A percentile compares a stretch with the other conserved stretches of the same genome.
phyloP scores from a whole-genome alignment of 1,139 yeast species.

The Nakaseomyces kungkrabaensis region DNA sequence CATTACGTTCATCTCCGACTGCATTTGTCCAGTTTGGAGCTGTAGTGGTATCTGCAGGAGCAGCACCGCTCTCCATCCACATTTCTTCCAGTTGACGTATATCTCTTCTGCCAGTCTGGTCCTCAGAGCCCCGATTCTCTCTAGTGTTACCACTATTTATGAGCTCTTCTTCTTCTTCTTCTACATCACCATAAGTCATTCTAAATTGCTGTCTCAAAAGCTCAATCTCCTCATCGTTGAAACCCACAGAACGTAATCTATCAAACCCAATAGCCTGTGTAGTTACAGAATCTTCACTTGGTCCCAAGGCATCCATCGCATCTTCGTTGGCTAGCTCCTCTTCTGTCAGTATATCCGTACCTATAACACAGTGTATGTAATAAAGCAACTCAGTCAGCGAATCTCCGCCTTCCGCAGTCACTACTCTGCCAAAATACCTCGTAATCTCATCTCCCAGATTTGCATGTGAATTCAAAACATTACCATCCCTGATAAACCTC shows the following conservation, averaged over 20 bases:
- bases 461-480: slow-evolving; percentile 52
- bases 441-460: slow-evolving; percentile 36
- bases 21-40: slow-evolving; percentile 10
- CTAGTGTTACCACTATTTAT: slow-evolving; percentile 11
- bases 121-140: slow-evolving; percentile 1
- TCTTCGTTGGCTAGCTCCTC: slow-evolving; percentile 59
- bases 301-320: slow-evolving; percentile 39
- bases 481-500: slow-evolving; percentile 65
- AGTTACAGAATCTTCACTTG: slow-evolving; percentile 33
- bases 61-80: slow-evolving; percentile 80
- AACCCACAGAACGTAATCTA: slow-evolving; percentile 72
- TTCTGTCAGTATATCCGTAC: slow-evolving; percentile 46
- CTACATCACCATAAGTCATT: slow-evolving; percentile 47
- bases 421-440: slow-evolving; percentile 15
- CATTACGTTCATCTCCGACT: slow-evolving; percentile 11
- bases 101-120: slow-evolving; percentile 12
- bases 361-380: slow-evolving; percentile 74
- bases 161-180: slow-evolving; percentile 29
- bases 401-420: background rate
- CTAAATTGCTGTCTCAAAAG: slow-evolving; percentile 68
- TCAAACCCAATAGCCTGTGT: slow-evolving; percentile 84
- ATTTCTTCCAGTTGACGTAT: slow-evolving; percentile 65
- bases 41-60: slow-evolving; percentile 27
- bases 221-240: slow-evolving; percentile 62
- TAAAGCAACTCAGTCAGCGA: slow-evolving; percentile 23